Conservation (phyloP, 1,284 basidiomycete genomes). For the Puccinia horiana region DNA sequence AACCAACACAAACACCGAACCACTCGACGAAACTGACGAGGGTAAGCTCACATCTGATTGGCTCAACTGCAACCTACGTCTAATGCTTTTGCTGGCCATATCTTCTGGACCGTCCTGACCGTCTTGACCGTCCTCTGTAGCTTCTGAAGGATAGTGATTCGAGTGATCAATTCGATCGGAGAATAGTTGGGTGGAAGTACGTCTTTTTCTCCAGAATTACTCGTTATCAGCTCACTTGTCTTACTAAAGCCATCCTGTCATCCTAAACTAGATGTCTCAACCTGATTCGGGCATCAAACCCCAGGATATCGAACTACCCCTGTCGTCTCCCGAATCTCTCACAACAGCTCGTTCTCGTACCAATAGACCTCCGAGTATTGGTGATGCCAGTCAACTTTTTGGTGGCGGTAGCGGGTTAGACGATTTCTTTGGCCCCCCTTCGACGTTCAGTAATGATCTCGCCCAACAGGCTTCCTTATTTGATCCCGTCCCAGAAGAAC, state of each 20-base stretch:
- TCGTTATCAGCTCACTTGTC: background rate
- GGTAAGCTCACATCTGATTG: no score
- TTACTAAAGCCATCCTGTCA: background rate
- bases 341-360: constrained; percentile 15
- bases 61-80: no score
- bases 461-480: constrained; percentile 25
- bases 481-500: constrained; percentile 27
- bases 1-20: no score
- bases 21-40: no score
- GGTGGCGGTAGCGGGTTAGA: constrained; percentile 37
- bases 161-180: no score
- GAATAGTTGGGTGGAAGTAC: no score
- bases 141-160: no score
- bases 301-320: constrained; percentile 11
- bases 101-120: no score
- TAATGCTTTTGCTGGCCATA: no score
- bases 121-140: no score
- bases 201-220: no score
- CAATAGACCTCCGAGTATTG: constrained; percentile 36
- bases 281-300: constrained; percentile 11
- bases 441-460: constrained; percentile 18
- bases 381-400: constrained; percentile 48
- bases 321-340: constrained; percentile 12
- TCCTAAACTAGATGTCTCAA: background rate
- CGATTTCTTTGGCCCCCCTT: constrained; percentile 42